A percentile compares a stretch with the other conserved stretches of the same genome.
These are phyloP conservation scores for Carnegiea gigantea DNA, from an alignment of 179 eudicot species.

Conservation along the genomic window DNA sequence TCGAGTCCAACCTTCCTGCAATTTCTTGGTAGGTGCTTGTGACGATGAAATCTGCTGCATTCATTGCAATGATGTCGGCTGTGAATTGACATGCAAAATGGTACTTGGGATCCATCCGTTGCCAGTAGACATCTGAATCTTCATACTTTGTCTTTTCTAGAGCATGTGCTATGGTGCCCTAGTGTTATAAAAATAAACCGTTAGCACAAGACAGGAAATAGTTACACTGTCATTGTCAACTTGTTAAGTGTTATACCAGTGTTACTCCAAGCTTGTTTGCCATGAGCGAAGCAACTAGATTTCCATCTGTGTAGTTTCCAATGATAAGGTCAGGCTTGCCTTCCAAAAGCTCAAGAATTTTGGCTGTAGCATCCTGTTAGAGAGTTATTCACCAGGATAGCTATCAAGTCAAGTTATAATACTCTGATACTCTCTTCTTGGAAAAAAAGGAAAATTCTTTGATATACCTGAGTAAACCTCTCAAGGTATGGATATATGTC, in stretches of 20 bases:
- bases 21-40: constrained; percentile 60
- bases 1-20: constrained; percentile 46
- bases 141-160: constrained; percentile 58
- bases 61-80: constrained; percentile 56
- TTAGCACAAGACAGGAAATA: constrained; percentile 12
- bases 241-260: constrained; percentile 26
- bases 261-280: constrained; percentile 53
- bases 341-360: constrained; percentile 41
- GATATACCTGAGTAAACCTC: constrained; percentile 44
- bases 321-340: constrained; percentile 53
- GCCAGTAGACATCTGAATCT: constrained; percentile 55
- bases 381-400: neutral
- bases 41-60: constrained; percentile 57
- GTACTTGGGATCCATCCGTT: constrained; percentile 44
- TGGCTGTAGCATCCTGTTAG: constrained; percentile 47
- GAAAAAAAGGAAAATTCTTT: neutral
- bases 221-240: neutral
- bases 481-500: constrained; percentile 59
- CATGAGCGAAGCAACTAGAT: constrained; percentile 55
- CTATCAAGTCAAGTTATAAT: constrained; percentile 8
- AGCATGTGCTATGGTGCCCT: constrained; percentile 60
- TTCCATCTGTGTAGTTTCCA: constrained; percentile 60
- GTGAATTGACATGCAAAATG: constrained; percentile 62
- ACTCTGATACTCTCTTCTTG: neutral
- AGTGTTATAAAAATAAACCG: neutral